Base-by-base conservation (phyloP, 2,329 filamentous ascomycete species). In the Calonectria fujianensis region DNA sequence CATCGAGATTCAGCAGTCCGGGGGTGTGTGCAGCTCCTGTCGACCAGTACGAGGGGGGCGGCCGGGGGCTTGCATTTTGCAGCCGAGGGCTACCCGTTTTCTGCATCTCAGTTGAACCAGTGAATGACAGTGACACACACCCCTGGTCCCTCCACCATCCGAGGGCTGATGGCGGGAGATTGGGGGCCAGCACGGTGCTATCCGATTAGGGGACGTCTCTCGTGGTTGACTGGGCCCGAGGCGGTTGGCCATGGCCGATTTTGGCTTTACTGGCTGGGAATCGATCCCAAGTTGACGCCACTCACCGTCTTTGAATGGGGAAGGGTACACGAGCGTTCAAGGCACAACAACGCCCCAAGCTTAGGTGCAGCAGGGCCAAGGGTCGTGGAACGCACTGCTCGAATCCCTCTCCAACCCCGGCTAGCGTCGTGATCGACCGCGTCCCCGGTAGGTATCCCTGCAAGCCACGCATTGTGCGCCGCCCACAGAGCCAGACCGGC, bases 401-500 rank as follows among this genome's bases (percentile, higher is more conserved):
- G 4, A 48, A 66, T 52, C 31, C 27, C 73, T 66, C 64, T 72
- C 64, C 29, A 59, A 51, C 39, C 76, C 78, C 10, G 73, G 61
- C 79, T 80, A 80, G 79, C 70, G 73, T 6, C 3, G 69, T 77
- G 79, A 80, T 80, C 79, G 80, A 77, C 79, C 39, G 54, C 32
- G 69, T 70, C 70, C 76, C 79, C 74, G 78, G 79, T 54, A 66
- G 13, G 51, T 24, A 75, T 70, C 75, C 76, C 69, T 78, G 76
- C 32, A 73, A 69, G 74, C 72, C 76, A 80, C 68, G 70, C 75
- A 37, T 69, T 73, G 59, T n/a, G 37, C 41, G 31, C 57, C 50
- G 45, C 61, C 64, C n/a, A 41, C 57, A 41, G 13, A 41, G 35
- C n/a, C 29, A 57, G 52, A 32, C 52, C 31, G 31, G 20, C 29